Evolutionary conservation across 163 green algal species (phyloP).

Genomic region (Scenedesmus sp.): DNA sequence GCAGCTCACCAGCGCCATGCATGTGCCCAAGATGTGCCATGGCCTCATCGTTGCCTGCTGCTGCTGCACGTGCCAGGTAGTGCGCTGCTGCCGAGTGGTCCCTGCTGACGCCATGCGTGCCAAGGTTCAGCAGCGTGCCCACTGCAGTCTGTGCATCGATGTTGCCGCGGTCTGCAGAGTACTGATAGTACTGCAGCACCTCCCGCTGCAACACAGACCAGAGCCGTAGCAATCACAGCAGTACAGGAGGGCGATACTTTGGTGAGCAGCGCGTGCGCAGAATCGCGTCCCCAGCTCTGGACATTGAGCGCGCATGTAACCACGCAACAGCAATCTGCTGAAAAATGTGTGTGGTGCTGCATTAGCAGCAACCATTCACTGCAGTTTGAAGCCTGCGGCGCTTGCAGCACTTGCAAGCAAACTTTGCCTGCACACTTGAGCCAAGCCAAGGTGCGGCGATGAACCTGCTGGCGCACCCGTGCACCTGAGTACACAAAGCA

Average conservation of each 20-base stretch:
- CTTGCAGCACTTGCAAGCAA: too few species aligned
- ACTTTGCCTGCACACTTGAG: too few species aligned
- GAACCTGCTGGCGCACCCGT: too few species aligned
- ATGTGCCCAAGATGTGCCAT: slow-evolving; percentile 93
- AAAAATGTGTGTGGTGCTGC: too few species aligned
- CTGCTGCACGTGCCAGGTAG: slow-evolving; percentile 84
- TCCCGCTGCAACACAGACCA: slow-evolving; percentile 70
- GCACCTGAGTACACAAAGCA: too few species aligned
- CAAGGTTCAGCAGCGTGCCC: slow-evolving; percentile 66
- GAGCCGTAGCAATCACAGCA: not conserved
- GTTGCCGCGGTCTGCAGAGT: slow-evolving; percentile 93
- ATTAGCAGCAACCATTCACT: too few species aligned
- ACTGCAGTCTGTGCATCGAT: slow-evolving; percentile 76
- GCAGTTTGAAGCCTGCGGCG: too few species aligned
- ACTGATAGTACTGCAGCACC: slow-evolving; percentile 95
- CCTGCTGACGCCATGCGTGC: slow-evolving; percentile 69
- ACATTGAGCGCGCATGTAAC: too few species aligned
- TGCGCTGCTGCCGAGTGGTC: slow-evolving; percentile 73
- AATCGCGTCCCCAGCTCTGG: too few species aligned
- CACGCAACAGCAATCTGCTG: too few species aligned
- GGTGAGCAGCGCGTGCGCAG: too few species aligned
- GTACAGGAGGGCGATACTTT: not conserved
- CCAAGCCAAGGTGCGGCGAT: too few species aligned
- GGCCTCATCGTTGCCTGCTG: slow-evolving; percentile 83
- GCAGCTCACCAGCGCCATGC: slow-evolving; percentile 73